Evolutionary conservation across 257 asterid species (phyloP).

Genomic region (Fraxinus excelsior): DNA sequence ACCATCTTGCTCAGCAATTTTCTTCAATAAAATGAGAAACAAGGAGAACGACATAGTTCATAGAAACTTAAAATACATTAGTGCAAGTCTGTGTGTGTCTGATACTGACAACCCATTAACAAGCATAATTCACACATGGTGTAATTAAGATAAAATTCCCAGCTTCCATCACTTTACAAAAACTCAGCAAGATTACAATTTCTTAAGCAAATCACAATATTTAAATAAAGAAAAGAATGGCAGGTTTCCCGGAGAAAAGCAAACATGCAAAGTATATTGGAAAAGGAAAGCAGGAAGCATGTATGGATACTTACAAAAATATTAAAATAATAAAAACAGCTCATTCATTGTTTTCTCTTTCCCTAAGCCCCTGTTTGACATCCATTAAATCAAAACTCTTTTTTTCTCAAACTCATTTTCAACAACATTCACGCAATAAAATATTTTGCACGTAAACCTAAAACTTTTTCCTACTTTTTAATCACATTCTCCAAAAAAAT

Average conservation of each 20-base stretch:
- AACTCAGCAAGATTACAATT: slow-evolving; percentile 18
- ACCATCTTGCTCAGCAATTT: slow-evolving; percentile 93
- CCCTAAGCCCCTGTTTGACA: not conserved
- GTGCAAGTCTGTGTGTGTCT: not conserved
- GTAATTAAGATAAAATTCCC: slow-evolving; percentile 14
- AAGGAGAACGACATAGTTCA: slow-evolving; percentile 31
- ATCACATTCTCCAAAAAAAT: too few species aligned
- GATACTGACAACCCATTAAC: not conserved
- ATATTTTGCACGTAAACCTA: too few species aligned
- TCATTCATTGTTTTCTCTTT: slow-evolving; percentile 8
- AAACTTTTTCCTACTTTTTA: too few species aligned
- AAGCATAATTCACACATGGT: slow-evolving; percentile 12
- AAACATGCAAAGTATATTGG: slow-evolving; percentile 23
- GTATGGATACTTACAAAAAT: slow-evolving; percentile 16
- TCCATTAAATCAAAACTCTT: too few species aligned
- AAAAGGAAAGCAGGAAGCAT: not conserved
- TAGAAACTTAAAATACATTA: slow-evolving; percentile 11
- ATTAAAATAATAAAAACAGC: slow-evolving; percentile 20
- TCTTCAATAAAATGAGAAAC: slow-evolving; percentile 54
- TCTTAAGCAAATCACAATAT: slow-evolving; percentile 7
- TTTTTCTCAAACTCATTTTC: too few species aligned
- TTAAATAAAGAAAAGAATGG: slow-evolving; percentile 24
- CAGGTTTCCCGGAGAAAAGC: slow-evolving; percentile 11
- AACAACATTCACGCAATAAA: too few species aligned
- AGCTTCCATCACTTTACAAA: slow-evolving; percentile 12